Evolutionary conservation across 768 basidiomycete species (phyloP).

Genomic region (Suillus bovinus): DNA sequence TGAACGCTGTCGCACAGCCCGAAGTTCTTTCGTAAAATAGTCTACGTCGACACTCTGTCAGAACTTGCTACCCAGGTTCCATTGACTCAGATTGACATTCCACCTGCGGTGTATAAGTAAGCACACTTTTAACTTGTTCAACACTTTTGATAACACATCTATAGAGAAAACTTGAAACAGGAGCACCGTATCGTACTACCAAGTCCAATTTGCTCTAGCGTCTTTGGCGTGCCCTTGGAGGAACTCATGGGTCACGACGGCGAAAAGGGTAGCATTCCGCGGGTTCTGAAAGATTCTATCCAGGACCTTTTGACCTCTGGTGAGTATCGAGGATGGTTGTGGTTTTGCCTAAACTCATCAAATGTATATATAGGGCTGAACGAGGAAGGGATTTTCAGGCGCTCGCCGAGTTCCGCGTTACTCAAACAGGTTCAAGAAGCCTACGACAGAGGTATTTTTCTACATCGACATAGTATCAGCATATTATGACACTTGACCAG

Average conservation of each 20-base stretch:
- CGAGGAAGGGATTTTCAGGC: slow-evolving; percentile 79
- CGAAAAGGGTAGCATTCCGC: slow-evolving; percentile 80
- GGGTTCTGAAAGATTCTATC: slow-evolving; percentile 75
- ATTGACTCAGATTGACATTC: slow-evolving; percentile 84
- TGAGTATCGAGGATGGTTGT: slow-evolving; percentile 11
- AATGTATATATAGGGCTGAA: slow-evolving; percentile 45
- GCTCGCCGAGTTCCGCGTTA: slow-evolving; percentile 72
- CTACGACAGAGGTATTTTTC: slow-evolving; percentile 69
- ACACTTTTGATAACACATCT: slow-evolving; percentile 6
- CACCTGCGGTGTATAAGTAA: slow-evolving; percentile 80
- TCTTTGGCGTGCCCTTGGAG: slow-evolving; percentile 81
- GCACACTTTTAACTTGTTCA: slow-evolving; percentile 25
- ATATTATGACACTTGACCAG: slow-evolving; percentile 34
- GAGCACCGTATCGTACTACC: slow-evolving; percentile 73
- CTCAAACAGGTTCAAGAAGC: slow-evolving; percentile 78
- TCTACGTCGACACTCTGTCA: slow-evolving; percentile 75
- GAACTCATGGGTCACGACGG: slow-evolving; percentile 83
- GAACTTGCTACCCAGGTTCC: slow-evolving; percentile 77
- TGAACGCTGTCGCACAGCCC: slow-evolving; percentile 52
- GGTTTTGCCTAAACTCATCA: neutral
- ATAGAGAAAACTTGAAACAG: slow-evolving; percentile 76
- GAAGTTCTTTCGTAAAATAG: slow-evolving; percentile 86
- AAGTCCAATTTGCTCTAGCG: slow-evolving; percentile 53
- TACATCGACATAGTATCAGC: neutral
- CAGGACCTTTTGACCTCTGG: slow-evolving; percentile 67